These are phyloP conservation scores for Pulveroboletus sp. DNA, from an alignment of 1,284 basidiomycete genomes.

Conservation along the genomic window DNA sequence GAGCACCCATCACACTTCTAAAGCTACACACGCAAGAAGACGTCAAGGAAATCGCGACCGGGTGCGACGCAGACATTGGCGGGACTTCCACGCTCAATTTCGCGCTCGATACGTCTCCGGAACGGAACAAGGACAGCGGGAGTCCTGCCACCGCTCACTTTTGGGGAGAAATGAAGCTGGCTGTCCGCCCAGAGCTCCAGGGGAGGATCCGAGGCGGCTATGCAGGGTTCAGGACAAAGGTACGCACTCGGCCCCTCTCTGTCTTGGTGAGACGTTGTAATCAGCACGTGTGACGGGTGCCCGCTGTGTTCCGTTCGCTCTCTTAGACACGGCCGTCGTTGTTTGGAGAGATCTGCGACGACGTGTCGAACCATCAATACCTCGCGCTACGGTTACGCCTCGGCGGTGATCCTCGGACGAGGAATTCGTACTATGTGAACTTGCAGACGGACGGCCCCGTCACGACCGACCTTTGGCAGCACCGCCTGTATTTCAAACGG, in stretches of 20 bases:
- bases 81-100: conserved; percentile 77
- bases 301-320: too few species aligned
- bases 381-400: conserved; percentile 76
- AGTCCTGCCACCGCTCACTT: conserved; percentile 60
- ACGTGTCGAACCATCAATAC: conserved; percentile 78
- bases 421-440: conserved; percentile 85
- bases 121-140: conserved; percentile 43
- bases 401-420: conserved; percentile 67
- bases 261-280: background rate
- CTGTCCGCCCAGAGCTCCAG: conserved; percentile 60
- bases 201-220: conserved; percentile 73
- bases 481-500: conserved; percentile 76
- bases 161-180: conserved; percentile 73
- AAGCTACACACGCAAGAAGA: conserved; percentile 61
- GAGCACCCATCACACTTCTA: conserved; percentile 61
- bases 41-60: conserved; percentile 64
- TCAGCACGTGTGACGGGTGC: background rate
- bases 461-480: conserved; percentile 85
- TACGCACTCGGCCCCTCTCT: conserved; percentile 33
- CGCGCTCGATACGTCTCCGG: conserved; percentile 54
- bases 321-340: conserved; percentile 63
- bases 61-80: conserved; percentile 84
- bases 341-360: conserved; percentile 81
- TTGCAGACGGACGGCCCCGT: conserved; percentile 83
- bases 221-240: conserved; percentile 84